Evolutionary conservation across 768 basidiomycete species (phyloP).

Genomic region (Serendipita sp.): DNA sequence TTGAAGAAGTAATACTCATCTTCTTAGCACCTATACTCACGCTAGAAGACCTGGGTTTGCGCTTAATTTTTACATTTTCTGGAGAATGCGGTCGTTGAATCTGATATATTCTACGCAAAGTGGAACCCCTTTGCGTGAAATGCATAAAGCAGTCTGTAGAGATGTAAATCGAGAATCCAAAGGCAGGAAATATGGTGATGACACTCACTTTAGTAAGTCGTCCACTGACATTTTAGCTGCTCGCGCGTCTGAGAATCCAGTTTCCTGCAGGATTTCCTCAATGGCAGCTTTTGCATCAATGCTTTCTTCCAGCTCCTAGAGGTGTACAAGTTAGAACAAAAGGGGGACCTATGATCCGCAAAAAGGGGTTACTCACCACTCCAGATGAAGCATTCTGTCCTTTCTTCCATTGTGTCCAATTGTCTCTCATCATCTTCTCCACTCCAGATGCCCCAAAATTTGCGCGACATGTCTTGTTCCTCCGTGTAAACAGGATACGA

Average conservation of each 20-base stretch:
- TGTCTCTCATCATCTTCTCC: constrained; percentile 82
- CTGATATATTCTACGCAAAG: constrained; percentile 3
- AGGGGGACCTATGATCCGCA: no score
- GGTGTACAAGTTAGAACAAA: no score
- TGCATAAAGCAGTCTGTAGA: constrained; percentile 44
- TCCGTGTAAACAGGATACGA: constrained; percentile 73
- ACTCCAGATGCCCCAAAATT: constrained; percentile 86
- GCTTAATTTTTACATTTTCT: no score
- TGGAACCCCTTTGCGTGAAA: constrained; percentile 22
- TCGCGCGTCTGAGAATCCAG: constrained; percentile 56
- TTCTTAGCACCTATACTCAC: no score
- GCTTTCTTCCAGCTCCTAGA: constrained; percentile 48
- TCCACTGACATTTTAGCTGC: constrained; percentile 90
- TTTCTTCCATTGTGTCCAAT: constrained; percentile 84
- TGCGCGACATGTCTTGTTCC: constrained; percentile 80
- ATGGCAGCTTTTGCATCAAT: constrained; percentile 52
- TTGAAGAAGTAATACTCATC: no score
- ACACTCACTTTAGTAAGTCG: constrained; percentile 67
- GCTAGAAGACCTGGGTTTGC: no score
- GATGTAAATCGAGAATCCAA: constrained; percentile 4
- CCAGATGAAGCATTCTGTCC: constrained; percentile 33
- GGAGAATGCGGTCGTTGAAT: no score
- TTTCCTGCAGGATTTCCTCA: constrained; percentile 54
- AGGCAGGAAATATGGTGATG: background rate
- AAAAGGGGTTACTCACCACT: constrained; percentile 18